Evolutionary conservation across 805 yeast species (phyloP).

Genomic region (Yamadazyma kitorensis): DNA sequence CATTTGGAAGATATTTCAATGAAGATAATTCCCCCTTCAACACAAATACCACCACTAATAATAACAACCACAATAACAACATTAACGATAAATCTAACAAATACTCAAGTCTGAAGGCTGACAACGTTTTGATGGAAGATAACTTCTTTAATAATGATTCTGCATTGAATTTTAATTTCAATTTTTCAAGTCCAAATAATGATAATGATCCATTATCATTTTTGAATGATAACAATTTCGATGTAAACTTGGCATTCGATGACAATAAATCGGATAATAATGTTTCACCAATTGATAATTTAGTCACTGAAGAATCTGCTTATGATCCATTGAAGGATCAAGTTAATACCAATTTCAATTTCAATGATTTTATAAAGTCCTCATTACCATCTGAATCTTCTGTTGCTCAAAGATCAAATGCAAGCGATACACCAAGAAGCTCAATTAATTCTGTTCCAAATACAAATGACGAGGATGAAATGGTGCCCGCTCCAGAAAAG

Average conservation of each 20-base stretch:
- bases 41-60: not conserved
- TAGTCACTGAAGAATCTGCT: constrained; percentile 55
- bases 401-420: constrained; percentile 2
- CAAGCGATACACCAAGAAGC: not conserved
- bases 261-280: constrained; percentile 15
- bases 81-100: not conserved
- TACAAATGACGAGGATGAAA: constrained; percentile 30
- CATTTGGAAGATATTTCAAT: constrained; percentile 6
- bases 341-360: constrained; percentile 31
- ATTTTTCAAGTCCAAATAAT: constrained; percentile 8
- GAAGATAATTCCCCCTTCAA: constrained; percentile 1
- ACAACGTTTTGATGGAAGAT: constrained; percentile 9
- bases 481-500: constrained; percentile 68
- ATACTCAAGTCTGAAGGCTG: constrained; percentile 2
- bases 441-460: not conserved
- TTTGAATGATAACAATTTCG: constrained; percentile 49
- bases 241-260: constrained; percentile 51
- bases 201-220: constrained; percentile 44
- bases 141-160: constrained; percentile 16
- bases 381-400: constrained; percentile 24
- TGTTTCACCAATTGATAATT: constrained; percentile 38
- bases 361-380: constrained; percentile 36
- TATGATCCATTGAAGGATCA: constrained; percentile 50
- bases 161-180: constrained; percentile 14
- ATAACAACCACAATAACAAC: not conserved